Percentiles rank a stretch among this genome's conserved stretches.
These are phyloP conservation scores for Fraxinus pennsylvanica DNA, from an alignment of 257 asterid species.

Conservation along the genomic window DNA sequence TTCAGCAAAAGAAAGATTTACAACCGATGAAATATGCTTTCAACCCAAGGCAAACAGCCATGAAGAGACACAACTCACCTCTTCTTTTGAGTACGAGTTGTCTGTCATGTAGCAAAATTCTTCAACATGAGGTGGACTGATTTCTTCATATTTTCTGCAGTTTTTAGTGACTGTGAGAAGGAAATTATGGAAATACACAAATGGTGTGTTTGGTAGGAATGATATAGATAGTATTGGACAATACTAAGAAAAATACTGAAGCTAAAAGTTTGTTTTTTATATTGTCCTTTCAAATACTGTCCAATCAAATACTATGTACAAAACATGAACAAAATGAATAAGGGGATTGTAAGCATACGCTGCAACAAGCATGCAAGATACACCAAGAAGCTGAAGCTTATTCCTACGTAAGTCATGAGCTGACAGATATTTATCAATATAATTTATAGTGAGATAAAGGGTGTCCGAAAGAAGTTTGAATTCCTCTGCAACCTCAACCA, in stretches of 20 bases:
- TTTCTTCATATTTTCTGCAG: constrained; percentile 85
- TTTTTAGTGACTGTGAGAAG: constrained; percentile 18
- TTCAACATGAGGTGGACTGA: constrained; percentile 69
- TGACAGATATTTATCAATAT: constrained; percentile 73
- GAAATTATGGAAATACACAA: constrained; percentile 12
- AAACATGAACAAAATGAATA: background rate
- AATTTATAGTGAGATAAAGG: constrained; percentile 62
- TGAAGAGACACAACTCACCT: constrained; percentile 46
- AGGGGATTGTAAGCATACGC: constrained; percentile 53
- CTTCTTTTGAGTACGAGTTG: constrained; percentile 74
- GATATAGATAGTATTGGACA: background rate
- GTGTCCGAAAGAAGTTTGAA: constrained; percentile 79
- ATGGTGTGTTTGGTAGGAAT: background rate
- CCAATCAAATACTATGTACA: too few species aligned
- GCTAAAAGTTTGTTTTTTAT: background rate
- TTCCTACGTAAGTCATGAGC: constrained; percentile 47
- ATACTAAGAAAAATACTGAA: background rate
- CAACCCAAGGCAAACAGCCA: constrained; percentile 2
- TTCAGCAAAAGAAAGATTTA: background rate
- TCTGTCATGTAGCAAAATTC: constrained; percentile 86
- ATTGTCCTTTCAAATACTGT: background rate
- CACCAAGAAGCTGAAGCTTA: constrained; percentile 91
- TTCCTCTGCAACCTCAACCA: constrained; percentile 85
- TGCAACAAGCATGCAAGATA: constrained; percentile 86
- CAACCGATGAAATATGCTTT: constrained; percentile 2